These are phyloP conservation scores for Cercophora sp. DNA, from an alignment of 495 filamentous ascomycete species.

Conservation along the genomic window DNA sequence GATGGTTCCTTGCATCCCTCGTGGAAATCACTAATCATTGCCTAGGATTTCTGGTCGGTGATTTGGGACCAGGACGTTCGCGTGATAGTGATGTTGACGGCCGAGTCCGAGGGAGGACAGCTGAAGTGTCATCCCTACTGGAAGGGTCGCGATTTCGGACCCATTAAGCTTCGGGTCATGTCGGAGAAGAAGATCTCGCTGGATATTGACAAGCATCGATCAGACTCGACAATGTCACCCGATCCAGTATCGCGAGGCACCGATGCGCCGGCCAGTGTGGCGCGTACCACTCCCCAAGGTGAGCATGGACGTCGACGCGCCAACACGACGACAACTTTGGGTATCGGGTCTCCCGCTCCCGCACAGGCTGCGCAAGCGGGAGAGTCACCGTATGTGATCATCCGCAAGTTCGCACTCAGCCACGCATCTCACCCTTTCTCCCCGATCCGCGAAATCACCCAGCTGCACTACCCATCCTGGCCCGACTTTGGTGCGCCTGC, in stretches of 20 bases:
- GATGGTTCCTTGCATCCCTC: too few relatives aligned
- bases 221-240: constrained; percentile 20
- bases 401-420: constrained; percentile 81
- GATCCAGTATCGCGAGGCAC: constrained; percentile 18
- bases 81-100: constrained; percentile 92
- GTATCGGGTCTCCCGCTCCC: constrained; percentile 25
- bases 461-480: constrained; percentile 92
- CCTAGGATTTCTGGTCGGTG: constrained; percentile 94
- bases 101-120: constrained; percentile 92
- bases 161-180: constrained; percentile 68
- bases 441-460: constrained; percentile 88
- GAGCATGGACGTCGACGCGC: constrained; percentile 39
- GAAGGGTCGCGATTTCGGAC: constrained; percentile 74
- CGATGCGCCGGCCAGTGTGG: constrained; percentile 17
- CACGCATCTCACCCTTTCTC: constrained; percentile 75
- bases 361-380: constrained; percentile 4
- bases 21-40: constrained; percentile 45
- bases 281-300: not conserved
- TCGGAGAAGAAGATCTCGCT: constrained; percentile 78
- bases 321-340: constrained; percentile 35
- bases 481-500: constrained; percentile 95
- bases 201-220: constrained; percentile 54
- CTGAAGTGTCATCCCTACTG: constrained; percentile 94
- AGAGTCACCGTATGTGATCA: constrained; percentile 71
- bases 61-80: constrained; percentile 95